Evolutionary conservation across 179 eudicot species (phyloP).

Genomic region (Spergularia azorica): DNA sequence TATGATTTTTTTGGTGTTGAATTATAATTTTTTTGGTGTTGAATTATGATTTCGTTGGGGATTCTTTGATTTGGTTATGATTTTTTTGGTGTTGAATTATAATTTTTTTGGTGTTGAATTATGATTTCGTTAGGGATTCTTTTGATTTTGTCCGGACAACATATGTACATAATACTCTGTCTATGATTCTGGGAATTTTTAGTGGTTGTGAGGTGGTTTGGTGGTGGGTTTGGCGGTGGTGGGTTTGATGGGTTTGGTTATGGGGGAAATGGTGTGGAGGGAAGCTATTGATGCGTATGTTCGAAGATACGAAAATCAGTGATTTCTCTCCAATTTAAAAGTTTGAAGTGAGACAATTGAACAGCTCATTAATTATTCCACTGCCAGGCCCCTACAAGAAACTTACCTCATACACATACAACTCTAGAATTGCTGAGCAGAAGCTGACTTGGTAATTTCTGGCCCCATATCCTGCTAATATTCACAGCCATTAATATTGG

Average conservation of each 20-base stretch:
- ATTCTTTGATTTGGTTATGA: no score
- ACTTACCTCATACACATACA: not conserved
- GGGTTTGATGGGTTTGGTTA: constrained; percentile 24
- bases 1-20: no score
- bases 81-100: no score
- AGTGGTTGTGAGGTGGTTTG: constrained; percentile 1
- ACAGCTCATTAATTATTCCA: no score
- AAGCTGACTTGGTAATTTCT: constrained; percentile 3
- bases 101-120: no score
- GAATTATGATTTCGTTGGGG: no score
- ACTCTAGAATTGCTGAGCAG: no score
- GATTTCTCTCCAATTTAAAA: constrained; percentile 3
- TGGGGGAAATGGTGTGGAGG: constrained; percentile 28
- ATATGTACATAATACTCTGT: no score
- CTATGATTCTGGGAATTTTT: no score
- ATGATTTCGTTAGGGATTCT: no score
- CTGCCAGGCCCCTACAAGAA: not conserved
- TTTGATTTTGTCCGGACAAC: no score
- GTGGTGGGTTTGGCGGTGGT: not conserved
- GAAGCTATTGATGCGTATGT: constrained; percentile 31
- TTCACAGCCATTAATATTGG: constrained; percentile 9
- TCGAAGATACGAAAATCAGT: not conserved
- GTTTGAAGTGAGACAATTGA: not conserved
- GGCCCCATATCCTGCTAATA: not conserved
- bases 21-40: no score